Percentiles rank a stretch among this genome's conserved stretches.
Conservation (phyloP, 768 basidiomycete genomes). For the Lactifluus subvellereus region DNA sequence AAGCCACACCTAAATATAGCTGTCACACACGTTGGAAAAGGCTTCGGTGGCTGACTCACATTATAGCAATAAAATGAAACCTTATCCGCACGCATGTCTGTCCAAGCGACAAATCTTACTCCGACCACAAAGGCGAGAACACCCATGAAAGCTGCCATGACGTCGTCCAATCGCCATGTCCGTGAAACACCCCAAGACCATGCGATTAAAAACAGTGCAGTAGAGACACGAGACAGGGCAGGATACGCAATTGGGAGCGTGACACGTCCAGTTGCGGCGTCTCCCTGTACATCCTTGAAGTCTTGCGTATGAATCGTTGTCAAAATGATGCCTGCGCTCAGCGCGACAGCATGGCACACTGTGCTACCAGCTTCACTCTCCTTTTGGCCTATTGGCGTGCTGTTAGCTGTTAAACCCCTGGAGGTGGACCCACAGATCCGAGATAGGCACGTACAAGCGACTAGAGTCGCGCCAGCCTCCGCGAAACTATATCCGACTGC, state of each 20-base stretch:
- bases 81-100: slow-evolving; percentile 17
- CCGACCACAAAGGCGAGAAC: slow-evolving; percentile 33
- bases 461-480: slow-evolving; percentile 35
- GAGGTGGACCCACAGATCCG: too few relatives aligned
- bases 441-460: slow-evolving; percentile 30
- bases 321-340: slow-evolving; percentile 37
- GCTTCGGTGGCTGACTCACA: slow-evolving; percentile 3
- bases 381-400: neutral
- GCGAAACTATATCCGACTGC: slow-evolving; percentile 36
- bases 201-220: slow-evolving; percentile 32
- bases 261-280: slow-evolving; percentile 34
- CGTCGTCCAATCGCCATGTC: slow-evolving; percentile 34
- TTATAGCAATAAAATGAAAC: slow-evolving; percentile 26
- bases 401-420: neutral
- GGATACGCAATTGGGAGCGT: slow-evolving; percentile 45
- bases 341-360: slow-evolving; percentile 31
- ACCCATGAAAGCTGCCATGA: slow-evolving; percentile 29
- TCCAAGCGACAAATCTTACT: slow-evolving; percentile 13
- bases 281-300: slow-evolving; percentile 43
- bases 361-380: slow-evolving; percentile 28
- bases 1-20: slow-evolving; percentile 19
- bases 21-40: neutral
- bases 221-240: slow-evolving; percentile 28
- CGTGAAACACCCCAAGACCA: slow-evolving; percentile 36
- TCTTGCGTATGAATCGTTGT: slow-evolving; percentile 48